These are phyloP conservation scores for Sclerotinia trifoliorum DNA, from an alignment of 2,329 filamentous ascomycete species.

Conservation along the genomic window DNA sequence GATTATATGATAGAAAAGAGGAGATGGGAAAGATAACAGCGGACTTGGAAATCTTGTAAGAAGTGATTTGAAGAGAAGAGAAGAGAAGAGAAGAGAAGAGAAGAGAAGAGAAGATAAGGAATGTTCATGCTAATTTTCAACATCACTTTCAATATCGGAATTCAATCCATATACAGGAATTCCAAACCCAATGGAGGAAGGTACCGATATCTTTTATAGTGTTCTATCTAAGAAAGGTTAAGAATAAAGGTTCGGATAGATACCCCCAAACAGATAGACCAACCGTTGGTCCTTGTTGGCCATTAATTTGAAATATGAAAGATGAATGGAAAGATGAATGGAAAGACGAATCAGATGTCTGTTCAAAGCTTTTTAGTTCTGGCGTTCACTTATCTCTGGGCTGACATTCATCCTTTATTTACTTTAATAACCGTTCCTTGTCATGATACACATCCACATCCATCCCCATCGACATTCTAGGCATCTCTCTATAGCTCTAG, in stretches of 20 bases:
- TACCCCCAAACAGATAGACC: neutral
- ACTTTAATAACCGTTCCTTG: conserved; percentile 4
- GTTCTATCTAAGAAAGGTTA: neutral
- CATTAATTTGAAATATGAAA: neutral
- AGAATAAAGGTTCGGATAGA: neutral
- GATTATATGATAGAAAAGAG: neutral
- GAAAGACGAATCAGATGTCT: neutral
- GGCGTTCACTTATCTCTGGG: neutral
- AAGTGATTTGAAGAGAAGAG: neutral
- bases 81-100: too few relatives aligned
- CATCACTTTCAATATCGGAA: neutral
- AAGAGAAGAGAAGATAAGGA: neutral
- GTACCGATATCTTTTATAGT: neutral
- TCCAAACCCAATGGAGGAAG: neutral
- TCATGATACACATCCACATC: neutral
- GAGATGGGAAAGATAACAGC: neutral
- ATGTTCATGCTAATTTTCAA: neutral
- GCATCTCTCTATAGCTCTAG: neutral
- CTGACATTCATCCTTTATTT: neutral
- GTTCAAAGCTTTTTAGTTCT: neutral
- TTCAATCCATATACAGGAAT: neutral
- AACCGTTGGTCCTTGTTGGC: neutral
- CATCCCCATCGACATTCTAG: neutral
- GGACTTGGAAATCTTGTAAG: neutral
- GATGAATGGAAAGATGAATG: too few relatives aligned